A percentile compares a stretch with the other conserved stretches of the same genome.
Evolutionary conservation across 192 early-diverging fungal genomes (phyloP).

Genomic region (Backusella westeae): DNA sequence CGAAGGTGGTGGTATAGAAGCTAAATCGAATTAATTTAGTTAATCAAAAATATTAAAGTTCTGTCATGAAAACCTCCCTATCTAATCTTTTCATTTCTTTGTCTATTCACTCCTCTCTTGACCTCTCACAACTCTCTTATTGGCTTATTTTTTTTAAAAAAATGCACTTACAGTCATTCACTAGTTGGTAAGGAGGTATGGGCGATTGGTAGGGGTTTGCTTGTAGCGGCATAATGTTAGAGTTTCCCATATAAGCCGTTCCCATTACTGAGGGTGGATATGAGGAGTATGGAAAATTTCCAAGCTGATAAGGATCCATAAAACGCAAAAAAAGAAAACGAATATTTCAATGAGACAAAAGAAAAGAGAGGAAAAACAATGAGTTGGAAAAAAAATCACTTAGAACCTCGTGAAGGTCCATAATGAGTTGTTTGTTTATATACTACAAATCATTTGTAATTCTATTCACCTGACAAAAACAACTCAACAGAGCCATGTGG

Average conservation of each 20-base stretch:
- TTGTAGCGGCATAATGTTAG: background rate
- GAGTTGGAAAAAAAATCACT: background rate
- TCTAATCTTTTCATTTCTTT: background rate
- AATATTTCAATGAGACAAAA: background rate
- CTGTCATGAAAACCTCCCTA: background rate
- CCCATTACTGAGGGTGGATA: background rate
- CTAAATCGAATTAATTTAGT: background rate
- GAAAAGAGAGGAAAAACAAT: background rate
- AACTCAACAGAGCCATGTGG: background rate
- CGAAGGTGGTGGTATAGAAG: background rate
- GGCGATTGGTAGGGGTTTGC: background rate
- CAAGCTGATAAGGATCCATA: slow-evolving; percentile 6
- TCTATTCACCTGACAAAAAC: slow-evolving; percentile 1
- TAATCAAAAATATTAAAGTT: background rate
- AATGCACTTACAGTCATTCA: background rate
- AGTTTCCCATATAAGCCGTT: background rate
- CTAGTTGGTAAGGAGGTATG: background rate
- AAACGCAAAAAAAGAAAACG: background rate
- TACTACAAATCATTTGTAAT: background rate
- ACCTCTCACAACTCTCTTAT: background rate
- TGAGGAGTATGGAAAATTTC: background rate
- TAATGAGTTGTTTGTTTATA: slow-evolving; percentile 1
- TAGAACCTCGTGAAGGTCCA: slow-evolving; percentile 1
- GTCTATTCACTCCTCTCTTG: background rate
- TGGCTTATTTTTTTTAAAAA: background rate